These are phyloP conservation scores for Diaporthe ilicicola DNA, from an alignment of 2,329 filamentous ascomycete species.

Conservation along the genomic window DNA sequence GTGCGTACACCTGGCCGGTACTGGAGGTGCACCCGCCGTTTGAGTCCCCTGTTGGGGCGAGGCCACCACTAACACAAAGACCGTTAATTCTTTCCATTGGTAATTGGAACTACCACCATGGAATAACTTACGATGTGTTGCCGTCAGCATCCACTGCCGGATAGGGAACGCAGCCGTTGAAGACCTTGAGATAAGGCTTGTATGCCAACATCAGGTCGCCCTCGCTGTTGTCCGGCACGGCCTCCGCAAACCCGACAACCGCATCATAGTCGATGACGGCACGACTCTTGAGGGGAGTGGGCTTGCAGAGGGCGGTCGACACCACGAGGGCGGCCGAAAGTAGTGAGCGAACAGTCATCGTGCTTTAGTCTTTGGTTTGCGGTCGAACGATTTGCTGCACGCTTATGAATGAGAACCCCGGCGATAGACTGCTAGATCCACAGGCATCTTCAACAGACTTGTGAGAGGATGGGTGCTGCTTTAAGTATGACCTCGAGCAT, in stretches of 20 bases:
- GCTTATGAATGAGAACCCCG: not conserved
- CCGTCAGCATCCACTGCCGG: conserved; percentile 66
- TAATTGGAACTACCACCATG: no score
- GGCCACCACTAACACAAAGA: conserved; percentile 42
- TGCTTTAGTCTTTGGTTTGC: not conserved
- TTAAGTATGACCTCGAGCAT: not conserved
- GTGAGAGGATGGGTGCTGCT: no score
- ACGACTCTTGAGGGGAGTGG: conserved; percentile 32
- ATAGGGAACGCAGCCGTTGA: conserved; percentile 69
- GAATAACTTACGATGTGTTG: conserved; percentile 58
- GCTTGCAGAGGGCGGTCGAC: not conserved
- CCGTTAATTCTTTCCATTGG: not conserved
- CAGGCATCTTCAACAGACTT: not conserved
- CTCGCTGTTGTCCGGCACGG: conserved; percentile 54
- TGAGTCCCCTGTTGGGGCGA: conserved; percentile 42
- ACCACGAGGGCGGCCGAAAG: not conserved
- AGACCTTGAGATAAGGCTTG: conserved; percentile 63
- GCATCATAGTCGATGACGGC: conserved; percentile 41
- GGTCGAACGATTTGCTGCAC: not conserved
- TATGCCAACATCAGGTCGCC: conserved; percentile 63
- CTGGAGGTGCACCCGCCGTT: conserved; percentile 43
- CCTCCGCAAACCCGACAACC: conserved; percentile 62
- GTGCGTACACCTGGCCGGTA: conserved; percentile 50
- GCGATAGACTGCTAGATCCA: not conserved
- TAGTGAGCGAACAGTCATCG: not conserved